Percentiles rank a stretch among this genome's conserved stretches.
Conservation (phyloP, 257 asterid species). For the Marsdenia floribunda region DNA sequence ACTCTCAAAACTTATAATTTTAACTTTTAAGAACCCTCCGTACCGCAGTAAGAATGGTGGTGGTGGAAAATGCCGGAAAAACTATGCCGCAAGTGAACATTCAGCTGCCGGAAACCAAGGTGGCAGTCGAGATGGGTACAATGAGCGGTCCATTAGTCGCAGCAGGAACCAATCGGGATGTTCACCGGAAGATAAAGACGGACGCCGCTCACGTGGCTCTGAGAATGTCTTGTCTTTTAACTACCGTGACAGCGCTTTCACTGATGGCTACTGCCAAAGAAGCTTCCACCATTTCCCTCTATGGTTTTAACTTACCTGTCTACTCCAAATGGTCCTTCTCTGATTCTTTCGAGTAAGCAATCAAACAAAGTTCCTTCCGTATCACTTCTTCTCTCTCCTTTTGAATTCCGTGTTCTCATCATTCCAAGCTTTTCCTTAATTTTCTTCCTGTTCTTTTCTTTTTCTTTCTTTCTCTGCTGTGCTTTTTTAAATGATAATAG, state of each 20-base stretch:
- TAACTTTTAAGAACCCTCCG: background rate
- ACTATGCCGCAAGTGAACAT: slow-evolving; percentile 39
- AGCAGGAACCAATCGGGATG: slow-evolving; percentile 5
- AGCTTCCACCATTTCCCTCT: slow-evolving; percentile 57
- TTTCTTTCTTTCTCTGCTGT: too few relatives aligned
- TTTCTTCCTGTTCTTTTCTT: too few relatives aligned
- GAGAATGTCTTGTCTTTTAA: slow-evolving; percentile 48
- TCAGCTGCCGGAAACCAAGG: slow-evolving; percentile 59
- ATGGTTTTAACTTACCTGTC: slow-evolving; percentile 65
- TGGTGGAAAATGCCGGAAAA: slow-evolving; percentile 25
- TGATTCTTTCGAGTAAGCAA: slow-evolving; percentile 61
- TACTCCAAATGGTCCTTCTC: slow-evolving; percentile 87
- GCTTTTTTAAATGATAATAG: background rate
- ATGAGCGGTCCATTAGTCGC: slow-evolving; percentile 28
- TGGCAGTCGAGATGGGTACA: slow-evolving; percentile 30
- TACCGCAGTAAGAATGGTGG: slow-evolving; percentile 24
- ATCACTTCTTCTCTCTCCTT: background rate
- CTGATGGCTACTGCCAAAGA: slow-evolving; percentile 70
- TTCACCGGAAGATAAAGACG: slow-evolving; percentile 34
- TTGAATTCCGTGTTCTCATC: background rate
- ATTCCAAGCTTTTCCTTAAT: background rate
- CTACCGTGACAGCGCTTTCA: slow-evolving; percentile 50
- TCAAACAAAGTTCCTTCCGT: background rate
- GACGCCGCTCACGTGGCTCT: slow-evolving; percentile 43
- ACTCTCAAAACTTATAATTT: background rate